Base-by-base conservation (phyloP, 1,139 yeast genomes). In the Suhomyces maxii region DNA sequence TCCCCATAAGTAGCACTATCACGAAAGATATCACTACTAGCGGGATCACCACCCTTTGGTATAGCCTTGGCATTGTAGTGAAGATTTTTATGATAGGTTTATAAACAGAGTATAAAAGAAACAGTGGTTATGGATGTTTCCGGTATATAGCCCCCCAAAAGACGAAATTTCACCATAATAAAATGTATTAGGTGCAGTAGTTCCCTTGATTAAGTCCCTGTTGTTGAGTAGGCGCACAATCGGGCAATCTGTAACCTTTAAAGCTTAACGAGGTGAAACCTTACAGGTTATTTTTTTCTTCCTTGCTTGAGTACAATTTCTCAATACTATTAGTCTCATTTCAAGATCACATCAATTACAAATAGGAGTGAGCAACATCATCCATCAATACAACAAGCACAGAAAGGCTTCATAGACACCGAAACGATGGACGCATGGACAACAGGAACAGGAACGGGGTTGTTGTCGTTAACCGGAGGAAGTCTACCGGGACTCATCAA, bases 31-130 rank as follows among this genome's bases (percentile, higher is more conserved):
- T 32, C 34, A 57, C 44, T 30, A 54, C 49, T 12, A 54, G 45
- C 34, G 53, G 53, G 6, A 60, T 14, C 4, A 54, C 47, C 45
- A 57, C 52, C 49, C 67, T 55, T 43, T 59, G 62, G 40, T 56
- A 50, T 14, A 56, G 33, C 40, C 51, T 54, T 18, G 58, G 47
- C 37, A 58, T 49, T 54, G 38, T 28, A 28, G 31, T 9, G 9
- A 28, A 28, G 31, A 28, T 28, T 28, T 28, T 5, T 4, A n/a
- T 18, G 23, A 18, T 18, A 18, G 23, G 23, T 18, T 18, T 18
- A 4, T 18, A 18, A 18, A 18, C 3, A 18, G 23, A 18, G 23
- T 18, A 18, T 18, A 18, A 18, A 18, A 4, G 23, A 18, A 6
- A 18, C 6, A 18, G 23, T 18, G n/a, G 30, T 28, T 5, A 11